phyloP scores from a whole-genome alignment of 1,139 yeast genomes.

The Suhomyces chickasaworum region DNA sequence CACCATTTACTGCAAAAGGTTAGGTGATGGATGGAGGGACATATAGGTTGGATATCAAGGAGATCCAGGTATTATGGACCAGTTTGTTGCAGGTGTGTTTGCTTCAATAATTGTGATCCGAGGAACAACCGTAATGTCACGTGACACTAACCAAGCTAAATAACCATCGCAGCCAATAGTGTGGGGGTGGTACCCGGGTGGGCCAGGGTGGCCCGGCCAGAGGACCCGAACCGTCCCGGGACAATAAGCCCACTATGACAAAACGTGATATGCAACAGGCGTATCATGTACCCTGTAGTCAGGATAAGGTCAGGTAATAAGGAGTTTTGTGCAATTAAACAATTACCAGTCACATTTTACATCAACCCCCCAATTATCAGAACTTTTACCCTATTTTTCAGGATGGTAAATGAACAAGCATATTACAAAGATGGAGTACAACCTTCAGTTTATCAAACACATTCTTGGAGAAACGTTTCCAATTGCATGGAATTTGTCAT shows the following conservation, averaged over 20 bases:
- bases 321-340: too few species aligned
- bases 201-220: neutral
- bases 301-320: neutral
- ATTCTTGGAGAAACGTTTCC: slow-evolving; percentile 37
- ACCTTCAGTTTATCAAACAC: slow-evolving; percentile 30
- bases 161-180: slow-evolving; percentile 1
- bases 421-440: slow-evolving; percentile 29
- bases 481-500: slow-evolving; percentile 33
- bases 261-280: neutral
- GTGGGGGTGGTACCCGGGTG: too few species aligned
- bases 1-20: too few species aligned
- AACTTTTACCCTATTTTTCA: too few species aligned
- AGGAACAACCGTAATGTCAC: neutral
- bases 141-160: neutral
- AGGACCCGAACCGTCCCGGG: neutral
- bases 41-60: too few species aligned
- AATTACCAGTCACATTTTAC: too few species aligned
- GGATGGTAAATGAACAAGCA: slow-evolving; percentile 20
- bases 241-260: neutral
- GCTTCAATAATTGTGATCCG: too few species aligned
- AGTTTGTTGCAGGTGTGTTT: too few species aligned
- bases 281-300: neutral
- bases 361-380: too few species aligned
- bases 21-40: too few species aligned
- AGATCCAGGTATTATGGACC: too few species aligned